Base-by-base conservation (phyloP, 768 basidiomycete genomes). In the Kwoniella newhampshirensis region DNA sequence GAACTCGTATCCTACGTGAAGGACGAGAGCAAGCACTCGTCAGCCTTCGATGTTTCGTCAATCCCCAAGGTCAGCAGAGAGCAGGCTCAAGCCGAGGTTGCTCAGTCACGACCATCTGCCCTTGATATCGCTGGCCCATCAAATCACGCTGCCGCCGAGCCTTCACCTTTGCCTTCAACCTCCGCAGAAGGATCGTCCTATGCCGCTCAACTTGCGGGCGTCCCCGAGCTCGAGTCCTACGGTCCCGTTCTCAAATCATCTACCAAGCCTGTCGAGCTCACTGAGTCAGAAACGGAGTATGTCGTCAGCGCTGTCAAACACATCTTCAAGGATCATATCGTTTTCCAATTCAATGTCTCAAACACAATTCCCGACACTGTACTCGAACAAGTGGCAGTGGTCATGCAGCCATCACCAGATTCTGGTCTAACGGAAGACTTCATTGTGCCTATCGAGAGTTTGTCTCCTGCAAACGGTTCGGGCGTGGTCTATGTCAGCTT, bases 301-400 rank as follows among this genome's bases (percentile, higher is more conserved):
- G 91, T 96, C 71, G 94, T 97, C 44, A 85, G 88, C 9, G 90
- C 89, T 66, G 89, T 96, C 77, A 98, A 97, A 79, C 96, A 99
- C 76, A 84, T 97, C 56, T 99, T 91, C 83, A 86, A 85, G 74
- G 89, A 91, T 59, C 90, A 97, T 73, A 76, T 98, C 57, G 93
- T 99, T 39, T 98, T 99, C 85, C 94, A 99, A 89, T 98, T 92
- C 82, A 98, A 98, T 78, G 85, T 98, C 37, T 89, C 91, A 57
- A 98, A 99, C 77, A 99, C 96, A 18, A 81, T 99, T 52, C 87
- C 91, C 4, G 93, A 97, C 72, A 93, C 93, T 9, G 87, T 98
- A 8, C 80, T 99, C 62, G 96, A 98, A 75, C 85, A 91, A 64
- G 90, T 94, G 27, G 88, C 91, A 25, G 89, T 98, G 28, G 82